Base-by-base conservation (phyloP, 2,329 filamentous ascomycete genomes). In the Neospermospora avenae region DNA sequence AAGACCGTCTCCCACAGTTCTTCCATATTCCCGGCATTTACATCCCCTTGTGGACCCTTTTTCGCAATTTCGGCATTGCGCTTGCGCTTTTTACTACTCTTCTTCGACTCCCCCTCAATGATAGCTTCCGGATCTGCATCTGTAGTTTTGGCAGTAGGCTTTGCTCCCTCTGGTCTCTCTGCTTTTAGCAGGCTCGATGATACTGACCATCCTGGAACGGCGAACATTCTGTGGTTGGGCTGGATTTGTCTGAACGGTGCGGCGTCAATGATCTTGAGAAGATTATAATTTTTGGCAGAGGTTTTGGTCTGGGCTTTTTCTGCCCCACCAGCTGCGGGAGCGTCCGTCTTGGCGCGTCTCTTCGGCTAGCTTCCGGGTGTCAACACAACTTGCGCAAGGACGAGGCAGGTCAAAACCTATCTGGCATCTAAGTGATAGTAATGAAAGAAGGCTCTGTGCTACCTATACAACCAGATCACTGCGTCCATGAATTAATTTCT, bases 181-280 rank as follows among this genome's bases (percentile, higher is more conserved):
- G 84, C 76, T 75, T 91, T 91, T 65, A 96, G 83, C 55, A 78
- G 78, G 66, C 86, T 84, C 63, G 87, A 82, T 58, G 90, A 85
- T 37, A 97, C 81, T 41, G 91, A 91, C 93, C 93, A 97, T 68
- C 95, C 95, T 70, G 90, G 90, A 31, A 98, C 93, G 10, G 92
- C 88, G 75, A 98, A 98, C 93, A 98, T 93, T 31, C 22, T 66
- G 52, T 54, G 34, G 8, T 45, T 11, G 37, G 10, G 22, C n/a
- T n/a, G 37, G 6, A n/a, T 16, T 16, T 55, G 22, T n/a, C n/a
- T n/a, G n/a, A n/a, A n/a, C n/a, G n/a, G n/a, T n/a, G n/a, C n/a
- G n/a, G n/a, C n/a, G n/a, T n/a, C n/a, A n/a, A n/a, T n/a, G n/a
- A n/a, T n/a, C n/a, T n/a, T n/a, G n/a, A 8, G 16, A 41, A 57